Percentiles rank a stretch among this genome's conserved stretches.
Conservation (phyloP, 495 filamentous ascomycete species). For the Bombardia bombarda region DNA sequence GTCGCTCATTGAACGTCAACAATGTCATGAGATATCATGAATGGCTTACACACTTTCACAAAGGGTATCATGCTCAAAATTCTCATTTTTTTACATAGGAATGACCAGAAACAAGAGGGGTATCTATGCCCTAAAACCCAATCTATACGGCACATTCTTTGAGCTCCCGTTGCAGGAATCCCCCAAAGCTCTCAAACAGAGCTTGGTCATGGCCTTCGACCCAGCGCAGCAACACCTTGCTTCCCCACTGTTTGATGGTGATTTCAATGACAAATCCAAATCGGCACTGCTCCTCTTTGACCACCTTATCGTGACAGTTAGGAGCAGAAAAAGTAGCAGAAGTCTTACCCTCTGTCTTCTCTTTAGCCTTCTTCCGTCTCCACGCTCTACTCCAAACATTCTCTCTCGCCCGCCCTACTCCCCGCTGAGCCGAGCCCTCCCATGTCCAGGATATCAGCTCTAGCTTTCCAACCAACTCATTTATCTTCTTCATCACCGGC, state of each 20-base stretch:
- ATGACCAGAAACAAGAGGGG: too few relatives aligned
- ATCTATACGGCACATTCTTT: constrained; percentile 1
- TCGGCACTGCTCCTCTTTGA: constrained; percentile 7
- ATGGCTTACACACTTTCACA: too few relatives aligned
- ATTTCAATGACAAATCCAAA: constrained; percentile 21
- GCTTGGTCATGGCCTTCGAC: constrained; percentile 63
- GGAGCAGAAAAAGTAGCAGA: constrained; percentile 2
- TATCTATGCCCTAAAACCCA: background rate
- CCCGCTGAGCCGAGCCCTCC: constrained; percentile 21
- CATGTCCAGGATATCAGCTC: constrained; percentile 49
- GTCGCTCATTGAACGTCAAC: too few relatives aligned
- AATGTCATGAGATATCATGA: too few relatives aligned
- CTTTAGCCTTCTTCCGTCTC: constrained; percentile 26
- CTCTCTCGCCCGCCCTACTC: constrained; percentile 28
- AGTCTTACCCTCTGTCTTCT: constrained; percentile 6
- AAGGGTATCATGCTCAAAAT: too few relatives aligned
- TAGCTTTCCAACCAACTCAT: constrained; percentile 34
- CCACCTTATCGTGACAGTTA: background rate
- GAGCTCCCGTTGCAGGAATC: constrained; percentile 47
- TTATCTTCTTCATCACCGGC: constrained; percentile 9
- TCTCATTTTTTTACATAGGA: too few relatives aligned
- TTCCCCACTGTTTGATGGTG: constrained; percentile 8
- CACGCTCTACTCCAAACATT: constrained; percentile 47
- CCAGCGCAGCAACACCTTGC: constrained; percentile 56
- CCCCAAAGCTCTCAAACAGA: constrained; percentile 84